Percentiles rank a stretch among this genome's conserved stretches.
These are phyloP conservation scores for Sarcodon sp. DNA, from an alignment of 768 basidiomycete genomes.

Conservation along the genomic window DNA sequence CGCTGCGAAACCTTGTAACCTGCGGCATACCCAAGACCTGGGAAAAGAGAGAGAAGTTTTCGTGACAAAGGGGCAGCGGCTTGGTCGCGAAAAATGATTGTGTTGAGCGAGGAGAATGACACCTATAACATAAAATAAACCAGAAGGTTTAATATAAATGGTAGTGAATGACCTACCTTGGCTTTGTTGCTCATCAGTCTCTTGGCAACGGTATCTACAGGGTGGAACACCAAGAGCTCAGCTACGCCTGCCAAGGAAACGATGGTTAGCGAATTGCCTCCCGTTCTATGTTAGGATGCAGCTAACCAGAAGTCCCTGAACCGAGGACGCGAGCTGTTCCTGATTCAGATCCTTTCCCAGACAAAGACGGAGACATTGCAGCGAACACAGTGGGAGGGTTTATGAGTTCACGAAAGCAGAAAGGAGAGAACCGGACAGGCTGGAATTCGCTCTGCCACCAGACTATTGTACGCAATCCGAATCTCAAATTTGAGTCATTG, in stretches of 20 bases:
- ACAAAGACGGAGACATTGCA: constrained; percentile 33
- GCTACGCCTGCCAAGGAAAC: constrained; percentile 55
- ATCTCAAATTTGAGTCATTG: no score
- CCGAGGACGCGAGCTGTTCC: constrained; percentile 84
- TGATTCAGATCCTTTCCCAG: constrained; percentile 59
- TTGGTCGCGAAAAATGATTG: constrained; percentile 81
- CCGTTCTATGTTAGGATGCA: constrained; percentile 1
- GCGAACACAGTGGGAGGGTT: not conserved
- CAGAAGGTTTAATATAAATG: not conserved
- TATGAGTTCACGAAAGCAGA: no score
- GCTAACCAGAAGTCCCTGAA: constrained; percentile 80
- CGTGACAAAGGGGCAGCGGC: constrained; percentile 52
- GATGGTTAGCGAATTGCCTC: not conserved
- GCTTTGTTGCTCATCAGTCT: constrained; percentile 96
- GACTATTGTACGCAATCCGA: no score
- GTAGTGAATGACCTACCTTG: constrained; percentile 32
- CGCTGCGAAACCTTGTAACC: constrained; percentile 95
- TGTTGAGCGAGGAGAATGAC: constrained; percentile 44
- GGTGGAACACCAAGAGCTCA: constrained; percentile 91
- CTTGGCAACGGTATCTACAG: constrained; percentile 97
- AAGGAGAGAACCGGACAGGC: no score
- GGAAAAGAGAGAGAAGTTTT: constrained; percentile 89
- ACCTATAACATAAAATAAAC: constrained; percentile 27
- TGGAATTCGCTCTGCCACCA: no score
- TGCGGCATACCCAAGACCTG: constrained; percentile 94